Evolutionary conservation across 2,329 filamentous ascomycete species (phyloP), one percentile per base, ranked within the genome.

Genomic region (Microthyrium microscopicum): DNA sequence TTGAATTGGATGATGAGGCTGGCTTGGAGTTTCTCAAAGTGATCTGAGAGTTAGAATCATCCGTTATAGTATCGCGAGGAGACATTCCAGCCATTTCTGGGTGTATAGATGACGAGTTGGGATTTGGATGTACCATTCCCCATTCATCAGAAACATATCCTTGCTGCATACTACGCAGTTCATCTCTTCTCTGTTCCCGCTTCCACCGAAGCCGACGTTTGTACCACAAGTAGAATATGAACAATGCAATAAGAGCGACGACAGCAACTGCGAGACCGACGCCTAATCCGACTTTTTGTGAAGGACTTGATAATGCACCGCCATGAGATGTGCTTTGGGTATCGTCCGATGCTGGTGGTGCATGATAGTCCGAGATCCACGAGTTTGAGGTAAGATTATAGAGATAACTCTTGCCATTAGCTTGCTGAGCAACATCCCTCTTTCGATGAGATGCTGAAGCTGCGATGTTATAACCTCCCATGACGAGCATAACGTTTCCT

Each of bases 381-480:
- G 54, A 52, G 40, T 62, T 64, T 5, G 72, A 73, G 1, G 69
- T 72, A 3, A 65, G 56, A 44, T 79, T 77, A 51, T 71, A 69
- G 31, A 77, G 64, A 42, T 66, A 64, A 5, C 62, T 46, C 40
- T 61, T 44, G n/a, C 53, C 53, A 44, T 62, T 68, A 31, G 49
- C 35, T 4, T 46, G 42, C 21, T 50, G 44, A 5, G 40, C 44
- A 3, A 51, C 52, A 46, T 17, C 47, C 41, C 26, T 46, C 49
- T 15, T 42, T 46, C 4, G 50, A 45, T 2, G 56, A 52, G 44
- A 42, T 3, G 49, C 35, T n/a, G 49, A 44, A 16, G 52, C 39
- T 2, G 61, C 44, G 31, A 73, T 73, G 1, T 50, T 49, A 43
- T 70, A 72, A 1, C 71, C 71, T 5, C 71, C 71, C 9, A 58